Base-by-base conservation (phyloP, 2,329 filamentous ascomycete species). In the Diaporthe citriasiana region DNA sequence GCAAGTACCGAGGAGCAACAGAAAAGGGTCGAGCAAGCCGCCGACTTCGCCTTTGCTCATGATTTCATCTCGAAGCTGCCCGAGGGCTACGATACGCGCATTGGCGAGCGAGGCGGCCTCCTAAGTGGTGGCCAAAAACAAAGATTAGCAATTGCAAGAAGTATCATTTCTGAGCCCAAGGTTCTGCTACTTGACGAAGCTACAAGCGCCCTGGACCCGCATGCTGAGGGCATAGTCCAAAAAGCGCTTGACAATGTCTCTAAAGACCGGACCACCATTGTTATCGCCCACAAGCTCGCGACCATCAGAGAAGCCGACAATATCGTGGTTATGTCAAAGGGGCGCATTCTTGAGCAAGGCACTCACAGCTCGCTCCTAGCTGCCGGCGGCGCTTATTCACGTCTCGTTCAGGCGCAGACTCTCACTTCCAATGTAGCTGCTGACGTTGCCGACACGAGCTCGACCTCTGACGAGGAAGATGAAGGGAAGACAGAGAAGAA, bases 81-180 rank as follows among this genome's bases (percentile, higher is more conserved):
- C 0, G 82, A 88, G 55, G 86, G 91, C 0, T 74, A 95, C 79
- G 88, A 92, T 1, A 95, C 94, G 0, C 82, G 89, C 3, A 94
- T 97, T 1, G 80, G 89, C 0, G 74, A 92, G 77, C 85, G 87
- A 12, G 91, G 89, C 1, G 87, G 89, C 42, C 88, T 90, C 73
- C 82, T 93, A 19, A 84, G 90, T 0, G 81, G 80, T 2, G 95
- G 95, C 0, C 94, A 97, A 81, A 89, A 93, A 22, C 94, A 97
- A 81, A 89, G 95, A 8, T 88, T 97, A 35, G 93, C 72, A 8
- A 73, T 75, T 4, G 74, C 74, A 9, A 57, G 74, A 25, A 70
- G 66, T 8, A 45, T 75, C 7, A 50, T 74, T 10, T 60, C 66
- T 2, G 30, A 71, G 25, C 53, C 74, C 12, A 60, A 30, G 15